These are phyloP conservation scores for Penicillium sp. DNA, from an alignment of 2,329 filamentous ascomycete genomes.

Conservation along the genomic window DNA sequence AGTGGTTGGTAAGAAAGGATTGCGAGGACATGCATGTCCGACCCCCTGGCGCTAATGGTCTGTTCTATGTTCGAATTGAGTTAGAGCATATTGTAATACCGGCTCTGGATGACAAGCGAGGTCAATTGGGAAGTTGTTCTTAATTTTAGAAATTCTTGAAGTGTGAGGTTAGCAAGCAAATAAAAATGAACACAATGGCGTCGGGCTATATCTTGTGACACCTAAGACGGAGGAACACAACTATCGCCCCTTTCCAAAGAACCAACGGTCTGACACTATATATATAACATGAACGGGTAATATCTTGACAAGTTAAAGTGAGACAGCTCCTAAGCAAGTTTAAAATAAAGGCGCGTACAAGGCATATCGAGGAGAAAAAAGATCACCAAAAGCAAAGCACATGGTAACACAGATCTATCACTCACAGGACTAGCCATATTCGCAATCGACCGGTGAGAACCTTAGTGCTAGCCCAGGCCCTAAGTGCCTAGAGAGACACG, in stretches of 20 bases:
- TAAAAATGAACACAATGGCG: not conserved
- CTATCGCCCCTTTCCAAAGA: not conserved
- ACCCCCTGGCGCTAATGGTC: not conserved
- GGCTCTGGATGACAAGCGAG: not conserved
- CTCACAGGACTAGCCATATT: not conserved
- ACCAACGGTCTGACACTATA: not conserved
- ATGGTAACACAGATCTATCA: not conserved
- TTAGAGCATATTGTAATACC: not conserved
- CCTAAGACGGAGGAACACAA: not conserved
- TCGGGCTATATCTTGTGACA: not conserved
- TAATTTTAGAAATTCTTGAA: not conserved
- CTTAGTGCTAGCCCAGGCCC: conserved; percentile 5
- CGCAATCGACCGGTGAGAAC: conserved; percentile 3
- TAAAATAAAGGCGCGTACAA: not conserved
- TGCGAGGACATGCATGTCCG: not conserved
- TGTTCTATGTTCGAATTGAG: not conserved
- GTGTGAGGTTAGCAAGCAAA: not conserved
- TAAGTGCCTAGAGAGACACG: not conserved
- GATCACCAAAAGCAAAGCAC: not conserved
- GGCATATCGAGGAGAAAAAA: not conserved
- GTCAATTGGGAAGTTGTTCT: not conserved
- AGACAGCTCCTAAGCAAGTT: not conserved
- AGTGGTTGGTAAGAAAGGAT: not conserved
- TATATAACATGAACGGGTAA: not conserved
- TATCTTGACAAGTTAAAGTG: not conserved